Evolutionary conservation across 208 protist genomes (phyloP).

Genomic region (Leishmania tropica): DNA sequence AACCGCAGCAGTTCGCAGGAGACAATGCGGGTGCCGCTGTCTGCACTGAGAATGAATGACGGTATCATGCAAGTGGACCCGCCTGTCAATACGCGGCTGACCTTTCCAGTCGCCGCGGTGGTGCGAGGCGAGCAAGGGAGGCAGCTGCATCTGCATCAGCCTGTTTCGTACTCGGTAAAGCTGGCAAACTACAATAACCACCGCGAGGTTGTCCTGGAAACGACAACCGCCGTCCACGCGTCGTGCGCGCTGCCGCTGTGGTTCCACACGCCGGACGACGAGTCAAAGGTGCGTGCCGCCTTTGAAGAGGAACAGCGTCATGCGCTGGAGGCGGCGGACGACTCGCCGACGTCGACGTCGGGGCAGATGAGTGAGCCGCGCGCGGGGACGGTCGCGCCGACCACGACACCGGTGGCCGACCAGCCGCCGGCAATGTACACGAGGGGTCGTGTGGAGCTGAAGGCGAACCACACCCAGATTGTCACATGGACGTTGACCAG

Average conservation of each 20-base stretch:
- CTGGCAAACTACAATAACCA: constrained; percentile 34
- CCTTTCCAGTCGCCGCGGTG: constrained; percentile 29
- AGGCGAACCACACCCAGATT: constrained; percentile 43
- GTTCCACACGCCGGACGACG: constrained; percentile 32
- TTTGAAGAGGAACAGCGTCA: constrained; percentile 32
- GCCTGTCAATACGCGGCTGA: constrained; percentile 22
- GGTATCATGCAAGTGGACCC: constrained; percentile 32
- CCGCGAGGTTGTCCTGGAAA: constrained; percentile 26
- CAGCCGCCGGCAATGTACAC: constrained; percentile 17
- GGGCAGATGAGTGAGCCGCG: constrained; percentile 7
- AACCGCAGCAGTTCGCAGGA: constrained; percentile 78
- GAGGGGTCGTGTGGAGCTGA: constrained; percentile 45
- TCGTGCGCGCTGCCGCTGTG: constrained; percentile 24
- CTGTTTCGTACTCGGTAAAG: constrained; percentile 29
- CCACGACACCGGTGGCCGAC: constrained; percentile 8
- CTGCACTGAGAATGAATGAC: constrained; percentile 45
- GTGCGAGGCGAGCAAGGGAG: constrained; percentile 27
- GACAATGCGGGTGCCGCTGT: constrained; percentile 45
- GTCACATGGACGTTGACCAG: constrained; percentile 55
- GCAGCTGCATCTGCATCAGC: constrained; percentile 30
- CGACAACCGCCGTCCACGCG: constrained; percentile 9
- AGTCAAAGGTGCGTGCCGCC: constrained; percentile 18
- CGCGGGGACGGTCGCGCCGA: constrained; percentile 14
- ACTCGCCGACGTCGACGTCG: background rate
- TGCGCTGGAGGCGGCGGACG: background rate